Evolutionary conservation across 2,329 filamentous ascomycete genomes (phyloP), one percentile per base, ranked within the genome.

Genomic region (Arthrinium phaeospermum): DNA sequence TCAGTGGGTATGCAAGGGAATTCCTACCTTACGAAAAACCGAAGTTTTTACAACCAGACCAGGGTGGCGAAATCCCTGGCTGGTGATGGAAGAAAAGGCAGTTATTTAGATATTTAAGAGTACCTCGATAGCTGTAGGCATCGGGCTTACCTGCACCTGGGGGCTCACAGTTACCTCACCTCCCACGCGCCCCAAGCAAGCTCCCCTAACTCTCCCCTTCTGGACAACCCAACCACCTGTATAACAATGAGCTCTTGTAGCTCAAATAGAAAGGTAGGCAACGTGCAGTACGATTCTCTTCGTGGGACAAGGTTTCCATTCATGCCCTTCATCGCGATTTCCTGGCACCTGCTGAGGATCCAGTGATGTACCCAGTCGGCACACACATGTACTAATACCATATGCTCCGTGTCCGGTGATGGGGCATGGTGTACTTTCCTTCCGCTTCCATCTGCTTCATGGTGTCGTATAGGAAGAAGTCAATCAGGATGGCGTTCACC

Each of bases 381-480:
- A 24, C 37, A 24, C 34, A n/a, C 19, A 34, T 45, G 19, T 22
- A 24, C 69, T 83, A 98, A 82, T 98, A 98, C 95, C 95, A 98
- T 74, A 98, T 98, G 79, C 94, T 97, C 80, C 95, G 90, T 61
- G 95, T 98, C 75, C 95, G 88, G 83, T 98, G 95, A 83, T 98
- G 95, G 6, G 94, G 94, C 73, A 94, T 89, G 53, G 84, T 86
- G 79, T 91, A 89, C 71, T 86, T 81, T 70, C 91, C 86, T 75
- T 86, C 81, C 0, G 84, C 85, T 81, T 98, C 96, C 80, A 93
- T 82, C 79, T 94, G 92, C 82, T 98, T 99, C 84, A 96, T 95
- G 24, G 93, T 91, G 83, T 99, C 96, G 80, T 99, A 99, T 71
- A 99, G 85, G 82, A 98, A 98, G 83, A 98, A 99, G 82, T 99